phyloP scores from a whole-genome alignment of 345 rosid species.

The Raphanus raphanistrum region DNA sequence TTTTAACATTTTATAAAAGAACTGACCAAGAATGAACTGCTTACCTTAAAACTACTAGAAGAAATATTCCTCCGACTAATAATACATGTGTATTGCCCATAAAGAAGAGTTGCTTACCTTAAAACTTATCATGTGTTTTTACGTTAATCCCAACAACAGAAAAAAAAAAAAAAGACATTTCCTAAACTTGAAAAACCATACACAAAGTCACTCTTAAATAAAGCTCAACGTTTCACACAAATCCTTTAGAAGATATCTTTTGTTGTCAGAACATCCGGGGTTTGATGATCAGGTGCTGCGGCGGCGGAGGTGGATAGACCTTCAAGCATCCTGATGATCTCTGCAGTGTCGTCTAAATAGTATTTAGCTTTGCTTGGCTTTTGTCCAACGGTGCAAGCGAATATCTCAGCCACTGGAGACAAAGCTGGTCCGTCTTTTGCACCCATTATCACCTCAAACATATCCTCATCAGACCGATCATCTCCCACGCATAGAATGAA shows the following conservation, averaged over 20 bases:
- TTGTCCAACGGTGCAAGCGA: constrained; percentile 90
- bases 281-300: constrained; percentile 14
- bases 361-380: constrained; percentile 95
- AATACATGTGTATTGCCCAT: background rate
- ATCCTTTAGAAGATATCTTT: constrained; percentile 27
- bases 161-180: background rate
- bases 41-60: too few relatives aligned
- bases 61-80: background rate
- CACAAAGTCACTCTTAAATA: constrained; percentile 15
- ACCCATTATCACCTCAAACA: constrained; percentile 82
- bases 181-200: constrained; percentile 21
- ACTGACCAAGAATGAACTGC: background rate
- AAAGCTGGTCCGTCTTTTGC: constrained; percentile 53
- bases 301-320: constrained; percentile 41
- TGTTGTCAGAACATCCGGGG: background rate
- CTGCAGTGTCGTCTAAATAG: constrained; percentile 79
- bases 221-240: background rate
- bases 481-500: constrained; percentile 92
- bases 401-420: constrained; percentile 85
- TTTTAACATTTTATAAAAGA: background rate
- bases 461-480: constrained; percentile 92
- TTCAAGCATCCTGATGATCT: constrained; percentile 74
- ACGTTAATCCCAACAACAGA: background rate
- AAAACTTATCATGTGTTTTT: background rate
- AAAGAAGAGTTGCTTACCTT: background rate